Base-by-base conservation (phyloP, 2,329 filamentous ascomycete species). In the Pseudocercospora fijiensis region DNA sequence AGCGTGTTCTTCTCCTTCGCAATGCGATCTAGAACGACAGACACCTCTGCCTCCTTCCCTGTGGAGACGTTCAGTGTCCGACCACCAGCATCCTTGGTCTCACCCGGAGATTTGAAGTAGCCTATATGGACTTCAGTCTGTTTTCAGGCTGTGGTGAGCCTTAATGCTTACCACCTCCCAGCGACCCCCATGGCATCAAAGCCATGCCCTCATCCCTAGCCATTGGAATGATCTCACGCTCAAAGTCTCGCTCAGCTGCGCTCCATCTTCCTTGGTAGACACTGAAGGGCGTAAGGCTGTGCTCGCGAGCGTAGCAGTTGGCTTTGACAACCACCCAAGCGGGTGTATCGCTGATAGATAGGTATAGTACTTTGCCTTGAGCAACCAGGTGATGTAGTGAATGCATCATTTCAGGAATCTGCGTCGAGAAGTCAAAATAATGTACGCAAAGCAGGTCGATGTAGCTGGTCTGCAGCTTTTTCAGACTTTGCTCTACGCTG, bases 321-420 rank as follows among this genome's bases (percentile, higher is more conserved):
- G 65, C 66, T 3, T 66, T 65, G 27, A 57, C 60, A 2, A 65
- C 62, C 0, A 72, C 75, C 88, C 88, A 10, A 9, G 88, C 88
- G 0, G 88, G 89, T 0, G 86, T 86, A 69, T 91, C 87, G 51
- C 83, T 86, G 74, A 90, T 81, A 1, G 88, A 88, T 0, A 91
- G 78, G 68, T 90, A 90, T 11, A 87, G 77, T 0, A 90, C 86
- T 69, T 90, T 89, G 18, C 87, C 86, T 4, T 80, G 72, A 0
- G 73, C 63, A 0, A 90, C 85, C 13, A 89, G 78, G 22, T 81
- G 77, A 71, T 90, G 88, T 49, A 90, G 80, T 0, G 83, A 83
- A 61, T 89, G 85, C 88, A 91, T 91, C 56, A 90, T 56, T 71
- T 91, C 87, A 0, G 83, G 80, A 51, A 90, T 85, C 0, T 81